phyloP scores from a whole-genome alignment of 257 asterid species.

The Lantana camara region DNA sequence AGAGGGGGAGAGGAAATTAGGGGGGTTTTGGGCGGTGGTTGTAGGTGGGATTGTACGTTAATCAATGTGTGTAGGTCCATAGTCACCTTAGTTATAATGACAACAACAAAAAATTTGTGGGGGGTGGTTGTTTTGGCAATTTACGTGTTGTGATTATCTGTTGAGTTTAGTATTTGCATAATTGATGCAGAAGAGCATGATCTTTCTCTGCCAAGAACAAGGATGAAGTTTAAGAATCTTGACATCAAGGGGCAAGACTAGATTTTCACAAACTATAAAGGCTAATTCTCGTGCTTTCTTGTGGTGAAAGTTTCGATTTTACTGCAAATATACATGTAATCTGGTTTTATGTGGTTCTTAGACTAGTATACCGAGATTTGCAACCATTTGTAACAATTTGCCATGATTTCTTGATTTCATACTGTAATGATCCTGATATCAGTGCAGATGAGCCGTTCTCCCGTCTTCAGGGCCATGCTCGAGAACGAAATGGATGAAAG shows the following conservation, averaged over 20 bases:
- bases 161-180: not conserved
- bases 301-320: too few relatives aligned
- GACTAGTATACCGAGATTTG: not conserved
- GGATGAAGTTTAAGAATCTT: too few relatives aligned
- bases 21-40: conserved; percentile 14
- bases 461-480: conserved; percentile 88
- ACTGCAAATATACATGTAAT: too few relatives aligned
- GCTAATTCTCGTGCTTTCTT: too few relatives aligned
- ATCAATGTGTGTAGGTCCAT: conserved; percentile 36
- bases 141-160: not conserved
- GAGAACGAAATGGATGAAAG: conserved; percentile 87
- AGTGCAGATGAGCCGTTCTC: conserved; percentile 76
- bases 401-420: not conserved
- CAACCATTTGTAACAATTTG: not conserved
- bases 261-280: too few relatives aligned
- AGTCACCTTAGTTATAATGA: conserved; percentile 35
- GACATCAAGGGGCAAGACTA: too few relatives aligned
- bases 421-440: conserved; percentile 1
- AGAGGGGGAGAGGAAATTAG: not conserved
- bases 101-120: too few relatives aligned
- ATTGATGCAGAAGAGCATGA: not conserved
- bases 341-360: too few relatives aligned
- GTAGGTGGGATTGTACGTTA: conserved; percentile 37
- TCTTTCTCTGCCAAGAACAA: not conserved
- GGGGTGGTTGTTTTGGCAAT: not conserved